Evolutionary conservation across 257 asterid genomes (phyloP).

Genomic region (Scutellaria minor): DNA sequence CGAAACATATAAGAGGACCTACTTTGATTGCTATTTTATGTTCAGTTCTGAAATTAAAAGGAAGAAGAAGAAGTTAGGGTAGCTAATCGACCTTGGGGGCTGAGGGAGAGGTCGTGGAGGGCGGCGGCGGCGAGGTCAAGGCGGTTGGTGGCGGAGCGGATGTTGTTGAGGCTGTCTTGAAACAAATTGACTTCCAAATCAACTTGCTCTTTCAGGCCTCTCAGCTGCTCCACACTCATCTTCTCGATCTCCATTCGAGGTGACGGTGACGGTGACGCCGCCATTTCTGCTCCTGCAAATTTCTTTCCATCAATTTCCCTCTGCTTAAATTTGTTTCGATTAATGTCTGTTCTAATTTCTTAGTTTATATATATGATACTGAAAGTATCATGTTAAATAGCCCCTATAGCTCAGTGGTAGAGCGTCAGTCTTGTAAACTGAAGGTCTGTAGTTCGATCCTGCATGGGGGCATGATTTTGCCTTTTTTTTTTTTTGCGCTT

Average conservation of each 20-base stretch:
- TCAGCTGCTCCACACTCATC: constrained; percentile 79
- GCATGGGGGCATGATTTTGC: constrained; percentile 39
- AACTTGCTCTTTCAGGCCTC: constrained; percentile 77
- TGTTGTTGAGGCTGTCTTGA: constrained; percentile 84
- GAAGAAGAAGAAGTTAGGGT: background rate
- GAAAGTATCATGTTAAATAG: too few relatives aligned
- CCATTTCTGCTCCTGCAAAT: constrained; percentile 27
- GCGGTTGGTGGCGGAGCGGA: constrained; percentile 83
- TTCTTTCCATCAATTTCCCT: constrained; percentile 20
- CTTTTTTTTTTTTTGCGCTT: too few relatives aligned
- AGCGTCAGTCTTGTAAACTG: constrained; percentile 52
- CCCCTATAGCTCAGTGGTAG: constrained; percentile 54
- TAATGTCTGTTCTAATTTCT: background rate
- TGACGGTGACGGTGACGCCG: constrained; percentile 40
- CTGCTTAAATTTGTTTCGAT: background rate
- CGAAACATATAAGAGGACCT: background rate
- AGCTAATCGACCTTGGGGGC: constrained; percentile 62
- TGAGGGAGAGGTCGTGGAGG: constrained; percentile 79
- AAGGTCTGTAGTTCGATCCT: constrained; percentile 50
- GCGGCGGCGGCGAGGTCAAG: constrained; percentile 84
- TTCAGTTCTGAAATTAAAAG: background rate
- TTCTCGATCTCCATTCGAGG: constrained; percentile 64
- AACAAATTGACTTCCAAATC: constrained; percentile 82
- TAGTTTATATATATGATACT: too few relatives aligned
- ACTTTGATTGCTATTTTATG: background rate